Evolutionary conservation across 2,329 filamentous ascomycete genomes (phyloP), one percentile per base, ranked within the genome.

Genomic region (Ilyonectria robusta): DNA sequence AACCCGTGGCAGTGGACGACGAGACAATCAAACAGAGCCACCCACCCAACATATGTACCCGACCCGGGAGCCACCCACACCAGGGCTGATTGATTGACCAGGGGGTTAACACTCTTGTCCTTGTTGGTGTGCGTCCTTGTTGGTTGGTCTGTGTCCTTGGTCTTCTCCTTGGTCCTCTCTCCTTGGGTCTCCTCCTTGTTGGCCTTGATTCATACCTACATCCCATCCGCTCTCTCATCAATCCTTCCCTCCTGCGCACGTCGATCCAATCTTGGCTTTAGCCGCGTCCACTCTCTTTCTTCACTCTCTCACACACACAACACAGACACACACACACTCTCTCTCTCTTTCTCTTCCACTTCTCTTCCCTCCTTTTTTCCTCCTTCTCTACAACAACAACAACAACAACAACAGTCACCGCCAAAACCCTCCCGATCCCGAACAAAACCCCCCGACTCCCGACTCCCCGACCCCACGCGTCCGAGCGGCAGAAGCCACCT

Each of bases 401-500:
- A 46, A 59, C 48, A 46, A 59, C 48, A 21, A 21, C 21, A 21
- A 59, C 48, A 46, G 17, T 26, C 29, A 40, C 55, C 29, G 31
- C 42, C 59, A 55, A 33, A 44, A 48, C 35, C 33, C 33, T 46
- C 31, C 21, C 48, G 37, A 53, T 47, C 40, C 42, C 37, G n/a
- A 29, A 29, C 17, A 33, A 33, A 51, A 48, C 42, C 51, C 40
- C 51, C 60, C 59, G 40, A 63, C 48, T 63, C 55, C 56, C 44
- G 42, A 51, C 42, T 26, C 35, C 19, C 31, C 63, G 54, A 75
- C 73, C 73, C 73, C 71, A 75, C 73, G 71, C 71, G 73, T 72
- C 73, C 57, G 62, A 75, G 66, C 71, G 70, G 66, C 65, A 71
- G 63, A 75, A 69, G 72, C 73, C 74, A 72, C 71, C 72, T 62